phyloP scores from a whole-genome alignment of 352 stramenopile genomes.

The Pythium utonaiense region DNA sequence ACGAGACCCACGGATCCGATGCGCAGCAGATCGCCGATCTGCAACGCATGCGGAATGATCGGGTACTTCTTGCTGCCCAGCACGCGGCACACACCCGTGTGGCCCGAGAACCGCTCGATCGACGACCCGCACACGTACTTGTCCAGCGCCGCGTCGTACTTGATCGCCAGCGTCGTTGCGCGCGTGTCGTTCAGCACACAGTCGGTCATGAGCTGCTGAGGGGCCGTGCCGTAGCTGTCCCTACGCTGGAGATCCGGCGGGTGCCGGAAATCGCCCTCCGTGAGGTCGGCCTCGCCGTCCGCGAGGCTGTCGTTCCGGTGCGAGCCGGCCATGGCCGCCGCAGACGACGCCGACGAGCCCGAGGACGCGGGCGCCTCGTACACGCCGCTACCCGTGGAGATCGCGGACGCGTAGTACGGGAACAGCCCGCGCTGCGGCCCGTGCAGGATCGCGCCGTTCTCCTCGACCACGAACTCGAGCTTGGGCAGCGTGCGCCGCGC shows the following conservation, averaged over 20 bases:
- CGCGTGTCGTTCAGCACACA: slow-evolving; percentile 81
- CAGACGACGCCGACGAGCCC: neutral
- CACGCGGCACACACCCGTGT: slow-evolving; percentile 89
- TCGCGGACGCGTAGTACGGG: slow-evolving; percentile 25
- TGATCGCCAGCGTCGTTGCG: slow-evolving; percentile 71
- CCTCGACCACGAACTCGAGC: slow-evolving; percentile 82
- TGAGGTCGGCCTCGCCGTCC: neutral
- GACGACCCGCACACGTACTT: slow-evolving; percentile 85
- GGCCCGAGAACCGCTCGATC: slow-evolving; percentile 89
- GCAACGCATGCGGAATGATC: slow-evolving; percentile 66
- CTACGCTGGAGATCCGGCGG: neutral
- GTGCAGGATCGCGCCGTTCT: slow-evolving; percentile 76
- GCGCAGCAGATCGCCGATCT: slow-evolving; percentile 80
- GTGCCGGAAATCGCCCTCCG: neutral
- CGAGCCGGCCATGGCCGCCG: neutral
- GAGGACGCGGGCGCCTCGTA: neutral
- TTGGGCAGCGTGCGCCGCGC: slow-evolving; percentile 72
- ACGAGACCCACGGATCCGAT: slow-evolving; percentile 92
- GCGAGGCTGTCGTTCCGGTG: neutral
- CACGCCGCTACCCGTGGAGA: neutral
- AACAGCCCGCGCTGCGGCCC: slow-evolving; percentile 61
- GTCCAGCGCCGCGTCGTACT: slow-evolving; percentile 53
- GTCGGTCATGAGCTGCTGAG: slow-evolving; percentile 62
- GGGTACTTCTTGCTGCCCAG: slow-evolving; percentile 87
- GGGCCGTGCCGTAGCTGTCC: slow-evolving; percentile 3